A percentile compares a stretch with the other conserved stretches of the same genome.
Conservation (phyloP, 768 basidiomycete genomes). For the Albatrellus ellisii region DNA sequence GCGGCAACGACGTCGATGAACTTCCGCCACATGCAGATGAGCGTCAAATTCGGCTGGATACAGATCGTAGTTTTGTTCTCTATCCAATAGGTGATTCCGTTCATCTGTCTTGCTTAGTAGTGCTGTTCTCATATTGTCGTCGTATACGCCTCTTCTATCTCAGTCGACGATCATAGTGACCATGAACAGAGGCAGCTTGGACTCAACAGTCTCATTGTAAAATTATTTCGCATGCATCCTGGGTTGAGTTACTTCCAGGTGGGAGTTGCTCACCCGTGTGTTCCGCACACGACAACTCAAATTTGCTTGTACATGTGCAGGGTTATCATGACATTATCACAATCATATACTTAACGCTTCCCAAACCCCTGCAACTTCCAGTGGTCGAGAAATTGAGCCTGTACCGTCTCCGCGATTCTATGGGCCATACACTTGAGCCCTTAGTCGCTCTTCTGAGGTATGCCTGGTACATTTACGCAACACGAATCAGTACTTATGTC, state of each 20-base stretch:
- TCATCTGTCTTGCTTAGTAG: conserved; percentile 4
- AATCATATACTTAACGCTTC: conserved; percentile 67
- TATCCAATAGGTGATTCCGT: conserved; percentile 59
- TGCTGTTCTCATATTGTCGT: neutral
- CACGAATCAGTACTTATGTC: neutral
- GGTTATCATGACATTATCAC: conserved; percentile 91
- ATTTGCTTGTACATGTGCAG: conserved; percentile 22
- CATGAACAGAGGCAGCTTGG: conserved; percentile 47
- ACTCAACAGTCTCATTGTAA: conserved; percentile 61
- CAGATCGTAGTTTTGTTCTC: conserved; percentile 84
- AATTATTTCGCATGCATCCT: conserved; percentile 60
- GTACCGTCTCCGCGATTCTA: conserved; percentile 74
- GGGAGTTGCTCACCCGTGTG: conserved; percentile 1
- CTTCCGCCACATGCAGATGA: conserved; percentile 52
- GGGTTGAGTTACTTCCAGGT: conserved; percentile 79
- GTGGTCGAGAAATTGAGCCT: conserved; percentile 66
- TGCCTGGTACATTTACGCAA: conserved; percentile 1
- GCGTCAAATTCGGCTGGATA: conserved; percentile 79
- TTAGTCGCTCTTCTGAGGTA: conserved; percentile 71
- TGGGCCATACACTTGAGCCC: conserved; percentile 77
- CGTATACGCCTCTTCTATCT: neutral
- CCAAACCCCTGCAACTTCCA: conserved; percentile 38
- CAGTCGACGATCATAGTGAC: conserved; percentile 18
- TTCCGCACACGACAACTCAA: neutral
- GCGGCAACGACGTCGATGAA: conserved; percentile 1